Evolutionary conservation across 495 filamentous ascomycete genomes (phyloP).

Genomic region (Aspergillus leporis): DNA sequence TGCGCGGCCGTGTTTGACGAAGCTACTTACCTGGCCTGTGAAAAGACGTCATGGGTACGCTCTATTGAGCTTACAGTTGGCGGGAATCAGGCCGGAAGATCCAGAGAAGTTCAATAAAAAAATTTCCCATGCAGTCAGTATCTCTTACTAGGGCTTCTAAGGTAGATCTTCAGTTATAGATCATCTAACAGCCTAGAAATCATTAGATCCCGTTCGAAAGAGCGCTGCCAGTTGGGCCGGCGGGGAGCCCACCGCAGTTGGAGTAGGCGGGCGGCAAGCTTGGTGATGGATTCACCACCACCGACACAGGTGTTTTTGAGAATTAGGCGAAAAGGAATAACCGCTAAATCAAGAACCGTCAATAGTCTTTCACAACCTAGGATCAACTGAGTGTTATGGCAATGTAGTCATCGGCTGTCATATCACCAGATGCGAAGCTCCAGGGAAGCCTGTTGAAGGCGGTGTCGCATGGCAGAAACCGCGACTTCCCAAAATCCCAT

Average conservation of each 20-base stretch:
- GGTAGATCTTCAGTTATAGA: neutral
- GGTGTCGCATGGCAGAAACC: slow-evolving; percentile 35
- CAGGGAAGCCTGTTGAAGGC: slow-evolving; percentile 23
- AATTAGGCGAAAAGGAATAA: neutral
- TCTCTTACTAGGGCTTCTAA: neutral
- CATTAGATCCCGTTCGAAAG: slow-evolving; percentile 12
- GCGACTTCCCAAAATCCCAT: slow-evolving; percentile 32
- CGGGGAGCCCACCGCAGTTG: slow-evolving; percentile 12
- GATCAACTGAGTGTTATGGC: neutral
- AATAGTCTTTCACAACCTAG: slow-evolving; percentile 1
- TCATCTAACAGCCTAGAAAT: slow-evolving; percentile 5
- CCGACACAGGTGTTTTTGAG: neutral
- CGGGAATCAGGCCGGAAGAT: slow-evolving; percentile 11
- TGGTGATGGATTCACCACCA: slow-evolving; percentile 7
- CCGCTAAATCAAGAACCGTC: slow-evolving; percentile 12
- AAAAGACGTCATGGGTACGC: slow-evolving; percentile 33
- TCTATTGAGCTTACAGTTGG: slow-evolving; percentile 21
- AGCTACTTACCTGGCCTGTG: slow-evolving; percentile 37
- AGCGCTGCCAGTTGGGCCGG: slow-evolving; percentile 3
- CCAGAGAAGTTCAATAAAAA: neutral
- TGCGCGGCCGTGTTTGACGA: neutral
- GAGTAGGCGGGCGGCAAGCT: slow-evolving; percentile 15
- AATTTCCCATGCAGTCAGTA: slow-evolving; percentile 13
- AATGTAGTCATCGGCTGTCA: neutral
- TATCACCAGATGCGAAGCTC: slow-evolving; percentile 17